These are phyloP conservation scores for Neofusicoccum kwambonambiense DNA, from an alignment of 2,329 filamentous ascomycete genomes.

Conservation along the genomic window DNA sequence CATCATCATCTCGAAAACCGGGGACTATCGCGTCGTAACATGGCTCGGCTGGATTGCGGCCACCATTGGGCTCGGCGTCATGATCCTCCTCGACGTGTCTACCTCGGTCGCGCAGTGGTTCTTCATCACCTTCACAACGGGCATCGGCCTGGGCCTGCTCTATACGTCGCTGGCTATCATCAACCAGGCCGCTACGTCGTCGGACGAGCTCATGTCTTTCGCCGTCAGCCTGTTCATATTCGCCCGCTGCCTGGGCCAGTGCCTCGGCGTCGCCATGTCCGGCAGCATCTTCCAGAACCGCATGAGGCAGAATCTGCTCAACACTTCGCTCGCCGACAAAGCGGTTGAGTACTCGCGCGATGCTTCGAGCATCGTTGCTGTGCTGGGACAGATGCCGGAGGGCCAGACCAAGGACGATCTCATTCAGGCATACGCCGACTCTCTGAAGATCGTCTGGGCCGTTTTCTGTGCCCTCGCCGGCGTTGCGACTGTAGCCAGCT, in stretches of 20 bases:
- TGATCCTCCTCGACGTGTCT: slow-evolving; percentile 21
- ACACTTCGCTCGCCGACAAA: neutral
- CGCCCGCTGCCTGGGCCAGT: slow-evolving; percentile 31
- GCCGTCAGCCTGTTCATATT: slow-evolving; percentile 27
- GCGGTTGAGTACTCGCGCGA: neutral
- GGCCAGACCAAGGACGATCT: neutral
- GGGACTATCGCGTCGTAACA: slow-evolving; percentile 23
- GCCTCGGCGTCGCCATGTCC: slow-evolving; percentile 48
- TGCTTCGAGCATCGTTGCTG: neutral
- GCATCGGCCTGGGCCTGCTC: slow-evolving; percentile 30
- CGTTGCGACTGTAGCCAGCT: neutral
- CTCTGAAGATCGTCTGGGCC: neutral
- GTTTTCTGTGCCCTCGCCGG: neutral
- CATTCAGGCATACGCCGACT: neutral
- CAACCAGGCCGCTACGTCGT: slow-evolving; percentile 34
- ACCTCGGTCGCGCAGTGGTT: slow-evolving; percentile 24
- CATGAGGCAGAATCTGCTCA: neutral
- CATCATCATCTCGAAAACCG: slow-evolving; percentile 31
- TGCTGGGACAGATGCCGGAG: neutral
- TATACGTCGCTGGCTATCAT: slow-evolving; percentile 35
- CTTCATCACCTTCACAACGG: slow-evolving; percentile 27
- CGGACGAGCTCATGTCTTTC: slow-evolving; percentile 25
- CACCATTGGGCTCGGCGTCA: slow-evolving; percentile 26
- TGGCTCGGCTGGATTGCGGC: slow-evolving; percentile 25
- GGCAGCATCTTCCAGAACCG: slow-evolving; percentile 42